These are phyloP conservation scores for Cyberlindnera mycetangii DNA, from an alignment of 805 yeast species.

Conservation along the genomic window DNA sequence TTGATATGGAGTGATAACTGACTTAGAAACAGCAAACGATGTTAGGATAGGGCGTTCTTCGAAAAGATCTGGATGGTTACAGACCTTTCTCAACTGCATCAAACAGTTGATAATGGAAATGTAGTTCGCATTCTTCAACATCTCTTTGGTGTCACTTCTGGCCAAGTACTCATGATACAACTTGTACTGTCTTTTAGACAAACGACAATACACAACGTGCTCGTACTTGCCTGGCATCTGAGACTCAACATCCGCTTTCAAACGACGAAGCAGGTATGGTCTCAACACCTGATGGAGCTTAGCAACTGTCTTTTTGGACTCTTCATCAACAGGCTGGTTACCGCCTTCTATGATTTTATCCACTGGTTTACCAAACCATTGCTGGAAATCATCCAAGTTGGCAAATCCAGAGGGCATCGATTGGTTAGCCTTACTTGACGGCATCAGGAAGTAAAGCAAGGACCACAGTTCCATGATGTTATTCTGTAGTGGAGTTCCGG, in stretches of 20 bases:
- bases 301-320: conserved; percentile 79
- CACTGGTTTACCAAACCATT: conserved; percentile 98
- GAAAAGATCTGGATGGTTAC: conserved; percentile 94
- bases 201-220: conserved; percentile 86
- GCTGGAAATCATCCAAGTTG: conserved; percentile 90
- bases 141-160: conserved; percentile 90
- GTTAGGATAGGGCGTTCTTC: conserved; percentile 95
- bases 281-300: conserved; percentile 91
- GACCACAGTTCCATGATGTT: conserved; percentile 97
- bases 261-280: conserved; percentile 86
- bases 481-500: conserved; percentile 97
- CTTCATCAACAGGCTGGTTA: conserved; percentile 54
- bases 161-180: conserved; percentile 97
- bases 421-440: conserved; percentile 68
- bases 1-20: conserved; percentile 53
- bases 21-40: conserved; percentile 70
- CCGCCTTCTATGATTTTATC: conserved; percentile 86
- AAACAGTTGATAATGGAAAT: conserved; percentile 92
- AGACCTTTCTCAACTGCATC: conserved; percentile 96
- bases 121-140: conserved; percentile 91
- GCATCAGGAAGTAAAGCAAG: conserved; percentile 90
- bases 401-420: conserved; percentile 93
- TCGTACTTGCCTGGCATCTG: conserved; percentile 99
- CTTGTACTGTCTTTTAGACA: conserved; percentile 88
- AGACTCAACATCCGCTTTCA: conserved; percentile 95